Evolutionary conservation across 768 basidiomycete species (phyloP).

Genomic region (Termitomyces sp.): DNA sequence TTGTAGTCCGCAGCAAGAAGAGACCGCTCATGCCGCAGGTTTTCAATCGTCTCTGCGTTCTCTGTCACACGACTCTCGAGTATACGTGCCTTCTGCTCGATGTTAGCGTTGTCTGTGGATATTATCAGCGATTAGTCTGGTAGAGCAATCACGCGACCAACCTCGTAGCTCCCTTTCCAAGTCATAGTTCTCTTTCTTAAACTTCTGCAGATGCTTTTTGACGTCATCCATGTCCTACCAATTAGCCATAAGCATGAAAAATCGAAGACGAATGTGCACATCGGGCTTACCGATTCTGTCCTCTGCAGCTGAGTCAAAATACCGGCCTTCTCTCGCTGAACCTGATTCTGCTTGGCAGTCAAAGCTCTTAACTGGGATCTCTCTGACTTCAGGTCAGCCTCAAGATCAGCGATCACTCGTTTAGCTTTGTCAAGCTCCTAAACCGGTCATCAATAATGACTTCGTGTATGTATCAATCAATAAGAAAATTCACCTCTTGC

Average conservation of each 20-base stretch:
- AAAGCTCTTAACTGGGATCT: constrained; percentile 61
- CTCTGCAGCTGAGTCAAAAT: constrained; percentile 62
- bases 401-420: constrained; percentile 61
- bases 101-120: constrained; percentile 52
- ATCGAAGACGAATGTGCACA: not conserved
- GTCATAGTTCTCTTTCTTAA: constrained; percentile 71
- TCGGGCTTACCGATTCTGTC: constrained; percentile 60
- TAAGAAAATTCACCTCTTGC: constrained; percentile 46
- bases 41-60: constrained; percentile 68
- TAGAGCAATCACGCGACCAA: constrained; percentile 24
- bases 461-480: not conserved
- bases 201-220: constrained; percentile 58
- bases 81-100: constrained; percentile 70
- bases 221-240: constrained; percentile 77
- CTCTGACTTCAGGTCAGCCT: constrained; percentile 68
- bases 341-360: constrained; percentile 57
- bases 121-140: constrained; percentile 2
- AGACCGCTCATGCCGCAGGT: constrained; percentile 74
- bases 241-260: constrained; percentile 1
- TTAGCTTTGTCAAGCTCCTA: constrained; percentile 75
- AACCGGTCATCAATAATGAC: constrained; percentile 1
- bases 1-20: constrained; percentile 68
- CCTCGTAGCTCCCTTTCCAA: constrained; percentile 74
- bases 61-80: constrained; percentile 66
- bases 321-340: constrained; percentile 63